Evolutionary conservation across 2,329 filamentous ascomycete genomes (phyloP), one percentile per base, ranked within the genome.

Genomic region (Ophiostoma sp.): DNA sequence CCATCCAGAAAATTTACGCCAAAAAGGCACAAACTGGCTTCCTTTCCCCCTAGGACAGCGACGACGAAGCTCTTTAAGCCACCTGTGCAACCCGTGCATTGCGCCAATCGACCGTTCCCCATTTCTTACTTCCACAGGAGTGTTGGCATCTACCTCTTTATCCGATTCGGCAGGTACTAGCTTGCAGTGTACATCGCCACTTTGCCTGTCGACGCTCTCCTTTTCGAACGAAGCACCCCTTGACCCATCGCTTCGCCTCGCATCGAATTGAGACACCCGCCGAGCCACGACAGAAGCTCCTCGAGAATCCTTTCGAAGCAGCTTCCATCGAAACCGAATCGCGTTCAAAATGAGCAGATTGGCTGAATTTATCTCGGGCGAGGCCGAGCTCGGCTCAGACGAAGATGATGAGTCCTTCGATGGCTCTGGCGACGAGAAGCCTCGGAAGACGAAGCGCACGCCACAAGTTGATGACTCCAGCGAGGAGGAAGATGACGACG

Each of bases 401-500:
- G 91, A 94, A 73, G 91, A 94, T 67, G 92, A 96, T 71, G 92
- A 91, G 74, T 92, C 90, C 9, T 89, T 89, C 72, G 89, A 92
- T 74, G 92, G 93, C 73, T 91, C 92, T 72, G 88, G 84, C 40
- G 90, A 89, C 71, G 89, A 92, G 74, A 92, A 84, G 66, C 85
- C 58, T 6, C 74, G 78, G 18, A 64, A 81, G 79, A 63, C 73
- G 78, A 66, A 81, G 81, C 75, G 77, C 60, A 63, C 81, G 69
- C 77, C 79, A 70, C 73, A 75, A n/a, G 68, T 92, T 67, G 89
- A 94, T 74, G 93, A 97, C 78, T 96, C 92, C 0, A 96, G 91
- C 74, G 93, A 96, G 74, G 93, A 97, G 75, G 93, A 96, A 71
- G 92, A 96, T 45, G 92, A 96, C 67, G 92, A 97, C 70, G 93